Evolutionary conservation across 2,329 filamentous ascomycete genomes (phyloP).

Genomic region (Grosmannia clavigera): DNA sequence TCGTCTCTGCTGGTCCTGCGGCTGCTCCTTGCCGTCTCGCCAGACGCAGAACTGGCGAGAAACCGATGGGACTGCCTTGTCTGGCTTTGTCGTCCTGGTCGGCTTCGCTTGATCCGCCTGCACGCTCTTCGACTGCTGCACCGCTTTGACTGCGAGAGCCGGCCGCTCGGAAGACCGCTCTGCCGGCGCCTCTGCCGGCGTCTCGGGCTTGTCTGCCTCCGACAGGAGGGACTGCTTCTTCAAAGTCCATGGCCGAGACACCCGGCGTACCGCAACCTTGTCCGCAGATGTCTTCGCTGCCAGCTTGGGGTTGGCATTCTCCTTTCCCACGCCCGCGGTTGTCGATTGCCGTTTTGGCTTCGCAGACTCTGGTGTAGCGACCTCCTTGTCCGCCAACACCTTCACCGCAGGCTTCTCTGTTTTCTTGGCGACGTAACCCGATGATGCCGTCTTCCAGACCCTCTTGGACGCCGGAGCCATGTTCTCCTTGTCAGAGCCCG

Average conservation of each 20-base stretch:
- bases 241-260: neutral
- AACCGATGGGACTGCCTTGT: neutral
- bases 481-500: neutral
- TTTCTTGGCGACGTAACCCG: neutral
- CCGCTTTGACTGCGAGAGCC: neutral
- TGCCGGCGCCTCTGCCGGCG: neutral
- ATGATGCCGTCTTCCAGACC: neutral
- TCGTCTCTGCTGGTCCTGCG: neutral
- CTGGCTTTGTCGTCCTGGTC: neutral
- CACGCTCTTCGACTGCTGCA: neutral
- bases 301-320: neutral
- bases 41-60: neutral
- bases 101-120: neutral
- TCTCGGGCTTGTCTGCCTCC: neutral
- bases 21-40: neutral
- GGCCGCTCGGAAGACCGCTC: neutral
- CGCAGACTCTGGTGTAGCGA: neutral
- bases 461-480: neutral
- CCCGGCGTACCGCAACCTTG: neutral
- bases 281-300: neutral
- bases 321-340: neutral
- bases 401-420: neutral
- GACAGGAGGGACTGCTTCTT: neutral
- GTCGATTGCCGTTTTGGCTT: neutral
- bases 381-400: neutral